Evolutionary conservation across 192 early-diverging fungal species (phyloP), one percentile per base, ranked within the genome.

Genomic region (Backusella mclennaniae): DNA sequence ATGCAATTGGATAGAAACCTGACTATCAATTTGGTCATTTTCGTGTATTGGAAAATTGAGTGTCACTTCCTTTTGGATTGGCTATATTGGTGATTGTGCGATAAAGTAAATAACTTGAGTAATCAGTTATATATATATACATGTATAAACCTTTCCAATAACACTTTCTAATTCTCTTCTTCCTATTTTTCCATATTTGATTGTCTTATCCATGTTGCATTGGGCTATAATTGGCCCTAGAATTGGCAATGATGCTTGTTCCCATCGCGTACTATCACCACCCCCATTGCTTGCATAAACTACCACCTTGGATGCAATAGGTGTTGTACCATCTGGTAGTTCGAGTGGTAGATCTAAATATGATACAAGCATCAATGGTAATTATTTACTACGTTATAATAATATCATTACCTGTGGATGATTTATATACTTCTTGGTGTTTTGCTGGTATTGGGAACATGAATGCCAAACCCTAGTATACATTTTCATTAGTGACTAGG

Each of bases 301-400:
- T 59, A 90, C 90, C 59, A 93, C 77, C 29, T 89, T 85, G 12
- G 83, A 85, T 21, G 88, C 82, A n/a, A 92, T 87, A 1, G 93
- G 91, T 1, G 91, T 91, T 29, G 90, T 91, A 2, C 90, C 91
- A 80, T 93, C 91, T 5, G 92, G 90, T 38, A 93, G 86, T 67
- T 91, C 88, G 14, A 93, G 82, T 6, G 91, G 90, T 15, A 93
- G 76, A 42, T 93, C 90, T 87, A 66, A 21, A 6, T 35, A 21
- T 0, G 3, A 4, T 26, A n/a, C n/a, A n/a, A n/a, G n/a, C 9
- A 12, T 17, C 26, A 15, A 44, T 23, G 41, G 29, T 73, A 6
- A 5, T 36, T 6, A 68, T 7, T 26, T 35, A 33, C 0, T 68
- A 68, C 6, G 6, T 6, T 19, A 26, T 21, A 53, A 69, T 14